phyloP scores from a whole-genome alignment of 2,329 filamentous ascomycete species.

The Microascus cirrosus region DNA sequence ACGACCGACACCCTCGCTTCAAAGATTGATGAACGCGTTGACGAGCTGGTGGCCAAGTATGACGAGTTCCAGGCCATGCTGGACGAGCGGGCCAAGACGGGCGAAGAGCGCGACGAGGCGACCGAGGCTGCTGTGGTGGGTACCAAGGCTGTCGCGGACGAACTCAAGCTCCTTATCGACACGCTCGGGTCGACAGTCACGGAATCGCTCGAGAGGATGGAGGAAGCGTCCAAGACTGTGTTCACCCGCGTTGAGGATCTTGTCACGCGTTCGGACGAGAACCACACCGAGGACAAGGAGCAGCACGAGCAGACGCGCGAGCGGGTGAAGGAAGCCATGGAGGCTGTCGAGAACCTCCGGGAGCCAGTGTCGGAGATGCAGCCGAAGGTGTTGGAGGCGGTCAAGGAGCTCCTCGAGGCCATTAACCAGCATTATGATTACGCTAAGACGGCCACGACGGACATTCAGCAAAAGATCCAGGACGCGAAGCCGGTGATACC shows the following conservation, averaged over 20 bases:
- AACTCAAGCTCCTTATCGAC: constrained; percentile 77
- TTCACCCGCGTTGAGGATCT: constrained; percentile 75
- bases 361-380: constrained; percentile 72
- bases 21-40: constrained; percentile 56
- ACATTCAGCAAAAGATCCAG: constrained; percentile 47
- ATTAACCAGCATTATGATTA: constrained; percentile 85
- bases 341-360: constrained; percentile 64
- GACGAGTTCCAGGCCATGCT: constrained; percentile 70
- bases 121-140: constrained; percentile 63
- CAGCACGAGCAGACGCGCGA: constrained; percentile 78
- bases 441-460: constrained; percentile 53
- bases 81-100: constrained; percentile 62
- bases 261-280: constrained; percentile 63
- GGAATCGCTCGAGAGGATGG: constrained; percentile 76
- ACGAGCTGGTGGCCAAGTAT: constrained; percentile 74
- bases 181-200: constrained; percentile 72
- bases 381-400: constrained; percentile 75
- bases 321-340: constrained; percentile 64
- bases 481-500: constrained; percentile 47
- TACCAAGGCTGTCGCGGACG: constrained; percentile 74
- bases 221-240: constrained; percentile 77
- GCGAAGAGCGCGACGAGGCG: constrained; percentile 61
- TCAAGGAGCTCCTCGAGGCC: constrained; percentile 75
- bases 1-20: constrained; percentile 39
- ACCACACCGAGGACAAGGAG: constrained; percentile 58